Evolutionary conservation across 1,284 basidiomycete species (phyloP).

Genomic region (Porphyrellus sp.): DNA sequence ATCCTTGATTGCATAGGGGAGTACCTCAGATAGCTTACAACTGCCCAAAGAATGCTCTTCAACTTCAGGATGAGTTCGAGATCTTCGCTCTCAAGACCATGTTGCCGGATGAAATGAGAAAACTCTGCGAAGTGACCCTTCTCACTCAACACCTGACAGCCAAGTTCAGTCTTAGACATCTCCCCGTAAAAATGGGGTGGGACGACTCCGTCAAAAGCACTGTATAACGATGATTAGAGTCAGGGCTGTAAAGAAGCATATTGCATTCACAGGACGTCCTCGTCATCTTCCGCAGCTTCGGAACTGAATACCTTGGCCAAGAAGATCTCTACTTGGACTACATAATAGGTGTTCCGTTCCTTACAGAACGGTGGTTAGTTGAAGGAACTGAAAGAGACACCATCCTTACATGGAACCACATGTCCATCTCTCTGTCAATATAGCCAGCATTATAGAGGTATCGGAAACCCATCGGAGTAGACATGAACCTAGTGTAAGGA

Average conservation of each 20-base stretch:
- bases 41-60: conserved; percentile 96
- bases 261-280: conserved; percentile 54
- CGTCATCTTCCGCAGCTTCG: conserved; percentile 57
- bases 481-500: conserved; percentile 74
- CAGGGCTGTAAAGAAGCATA: background rate
- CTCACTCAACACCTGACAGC: conserved; percentile 85
- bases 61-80: conserved; percentile 81
- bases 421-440: conserved; percentile 92
- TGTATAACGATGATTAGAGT: conserved; percentile 27
- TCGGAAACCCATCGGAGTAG: conserved; percentile 87
- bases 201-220: conserved; percentile 81
- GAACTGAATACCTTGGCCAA: conserved; percentile 73
- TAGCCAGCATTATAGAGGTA: conserved; percentile 91
- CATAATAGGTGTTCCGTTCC: conserved; percentile 86
- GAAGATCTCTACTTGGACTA: conserved; percentile 84
- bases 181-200: conserved; percentile 98
- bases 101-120: conserved; percentile 84
- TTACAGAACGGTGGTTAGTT: conserved; percentile 33
- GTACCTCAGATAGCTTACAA: conserved; percentile 54
- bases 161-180: conserved; percentile 93
- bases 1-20: background rate
- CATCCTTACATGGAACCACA: conserved; percentile 85
- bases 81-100: conserved; percentile 84
- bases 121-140: conserved; percentile 93
- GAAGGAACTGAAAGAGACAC: background rate